These are phyloP conservation scores for Theobroma cacao DNA, from an alignment of 345 rosid species.

Conservation along the genomic window DNA sequence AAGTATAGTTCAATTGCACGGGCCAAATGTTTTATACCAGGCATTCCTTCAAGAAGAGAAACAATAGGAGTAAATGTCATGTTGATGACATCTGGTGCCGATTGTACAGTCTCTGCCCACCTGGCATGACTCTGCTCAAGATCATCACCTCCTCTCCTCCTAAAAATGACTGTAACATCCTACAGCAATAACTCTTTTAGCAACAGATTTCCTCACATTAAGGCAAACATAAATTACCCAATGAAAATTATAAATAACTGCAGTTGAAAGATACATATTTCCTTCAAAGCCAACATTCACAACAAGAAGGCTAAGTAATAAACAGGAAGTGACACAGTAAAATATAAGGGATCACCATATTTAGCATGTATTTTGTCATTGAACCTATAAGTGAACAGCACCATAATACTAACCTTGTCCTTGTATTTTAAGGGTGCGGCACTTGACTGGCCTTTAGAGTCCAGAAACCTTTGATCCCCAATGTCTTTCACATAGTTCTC, in stretches of 20 bases:
- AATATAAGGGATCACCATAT: background rate
- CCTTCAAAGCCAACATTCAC: background rate
- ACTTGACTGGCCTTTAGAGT: slow-evolving; percentile 55
- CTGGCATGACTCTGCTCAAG: slow-evolving; percentile 91
- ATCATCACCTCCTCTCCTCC: slow-evolving; percentile 99
- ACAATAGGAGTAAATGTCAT: slow-evolving; percentile 89
- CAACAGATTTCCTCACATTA: slow-evolving; percentile 18
- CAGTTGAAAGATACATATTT: background rate
- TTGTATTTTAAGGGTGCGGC: slow-evolving; percentile 79
- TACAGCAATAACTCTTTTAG: slow-evolving; percentile 53
- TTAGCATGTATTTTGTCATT: background rate
- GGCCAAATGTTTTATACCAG: slow-evolving; percentile 77
- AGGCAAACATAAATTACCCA: slow-evolving; percentile 1
- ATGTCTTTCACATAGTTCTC: slow-evolving; percentile 82
- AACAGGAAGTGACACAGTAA: background rate
- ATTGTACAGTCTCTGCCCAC: slow-evolving; percentile 77
- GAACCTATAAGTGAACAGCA: background rate
- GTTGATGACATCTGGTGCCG: slow-evolving; percentile 88
- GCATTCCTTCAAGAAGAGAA: slow-evolving; percentile 85
- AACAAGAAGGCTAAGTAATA: background rate
- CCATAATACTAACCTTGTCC: slow-evolving; percentile 70
- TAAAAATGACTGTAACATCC: slow-evolving; percentile 95
- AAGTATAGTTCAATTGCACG: slow-evolving; percentile 87
- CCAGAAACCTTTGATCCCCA: slow-evolving; percentile 62
- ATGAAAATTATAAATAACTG: background rate